Evolutionary conservation across 176 grass and related monocot species (phyloP), one percentile per base, ranked within the genome.

Genomic region (Ensete glaucum): DNA sequence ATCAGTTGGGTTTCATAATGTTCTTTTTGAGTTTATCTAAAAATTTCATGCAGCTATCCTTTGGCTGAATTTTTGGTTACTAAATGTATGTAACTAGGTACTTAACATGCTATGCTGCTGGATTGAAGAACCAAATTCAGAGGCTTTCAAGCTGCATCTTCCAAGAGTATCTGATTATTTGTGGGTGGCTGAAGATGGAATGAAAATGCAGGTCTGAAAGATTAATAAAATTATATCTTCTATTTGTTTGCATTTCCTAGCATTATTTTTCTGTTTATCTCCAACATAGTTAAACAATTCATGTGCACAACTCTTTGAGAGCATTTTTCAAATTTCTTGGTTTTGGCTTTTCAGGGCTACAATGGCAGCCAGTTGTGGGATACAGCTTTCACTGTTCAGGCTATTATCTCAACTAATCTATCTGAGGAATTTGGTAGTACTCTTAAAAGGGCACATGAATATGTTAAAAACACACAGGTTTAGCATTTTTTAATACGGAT

Each of bases 31-130:
- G 34, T 43, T 43, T 70, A 19, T 60, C 57, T 60, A 20, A 59
- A 6, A 7, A 59, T 64, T 22, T 64, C 23, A 27, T 27, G 9
- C 23, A 65, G 62, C 23, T 23, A 23, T 64, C 21, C 25, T 64
- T 21, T 25, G 21, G 23, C 20, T 23, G 23, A 64, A 8, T 20
- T 17, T 8, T 20, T 22, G 9, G 1, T 20, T 50, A n/a, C 9
- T 51, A 20, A 50, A 10, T 51, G 21, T 1, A 19, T 70, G 16
- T n/a, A n/a, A 11, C 1, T 74, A 96, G 93, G 85, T 84, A 80
- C 71, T 96, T n/a, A 96, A 96, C 90, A 96, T 96, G 93, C 83
- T 96, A 83, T 80, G 82, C 79, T 96, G 93, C 77, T 96, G 93
- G 93, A 86, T 92, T 58, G 93, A 96, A 84, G 93, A 96, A 78